phyloP scores from a whole-genome alignment of 768 basidiomycete genomes.

The Pholiota conissans region DNA sequence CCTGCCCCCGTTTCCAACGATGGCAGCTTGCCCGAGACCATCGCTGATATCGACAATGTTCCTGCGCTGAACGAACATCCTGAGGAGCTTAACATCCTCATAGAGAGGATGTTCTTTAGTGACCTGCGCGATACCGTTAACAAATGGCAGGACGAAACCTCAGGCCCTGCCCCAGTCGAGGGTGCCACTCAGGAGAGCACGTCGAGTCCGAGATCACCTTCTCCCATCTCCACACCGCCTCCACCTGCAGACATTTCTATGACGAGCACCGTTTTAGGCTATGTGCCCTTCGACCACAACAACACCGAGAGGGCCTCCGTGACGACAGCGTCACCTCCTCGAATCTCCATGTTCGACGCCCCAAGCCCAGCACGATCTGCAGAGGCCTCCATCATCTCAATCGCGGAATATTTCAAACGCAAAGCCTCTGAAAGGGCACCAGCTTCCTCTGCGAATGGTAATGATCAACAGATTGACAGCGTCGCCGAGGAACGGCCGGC shows the following conservation, averaged over 20 bases:
- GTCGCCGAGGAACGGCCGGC: conserved; percentile 3
- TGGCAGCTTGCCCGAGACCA: neutral
- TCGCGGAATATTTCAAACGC: conserved; percentile 18
- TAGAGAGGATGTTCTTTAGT: neutral
- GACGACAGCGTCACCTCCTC: neutral
- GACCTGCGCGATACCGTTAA: neutral
- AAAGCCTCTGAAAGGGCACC: conserved; percentile 9
- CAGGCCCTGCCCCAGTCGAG: neutral
- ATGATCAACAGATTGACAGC: neutral
- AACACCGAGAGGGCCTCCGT: neutral
- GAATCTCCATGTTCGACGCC: neutral
- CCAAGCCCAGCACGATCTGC: neutral
- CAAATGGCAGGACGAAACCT: neutral
- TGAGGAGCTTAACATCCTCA: neutral
- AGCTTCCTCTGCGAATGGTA: neutral
- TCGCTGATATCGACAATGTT: neutral
- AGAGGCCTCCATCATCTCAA: conserved; percentile 12
- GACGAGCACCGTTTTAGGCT: conserved; percentile 6
- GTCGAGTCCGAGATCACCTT: neutral
- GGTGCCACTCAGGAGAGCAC: neutral
- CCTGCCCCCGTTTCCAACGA: conserved; percentile 6
- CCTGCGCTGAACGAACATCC: conserved; percentile 2
- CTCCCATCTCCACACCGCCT: neutral
- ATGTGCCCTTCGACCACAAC: neutral
- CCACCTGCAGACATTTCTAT: conserved; percentile 7